A percentile compares a stretch with the other conserved stretches of the same genome.
These are phyloP conservation scores for Populus euphratica DNA, from an alignment of 345 rosid species.

Conservation along the genomic window DNA sequence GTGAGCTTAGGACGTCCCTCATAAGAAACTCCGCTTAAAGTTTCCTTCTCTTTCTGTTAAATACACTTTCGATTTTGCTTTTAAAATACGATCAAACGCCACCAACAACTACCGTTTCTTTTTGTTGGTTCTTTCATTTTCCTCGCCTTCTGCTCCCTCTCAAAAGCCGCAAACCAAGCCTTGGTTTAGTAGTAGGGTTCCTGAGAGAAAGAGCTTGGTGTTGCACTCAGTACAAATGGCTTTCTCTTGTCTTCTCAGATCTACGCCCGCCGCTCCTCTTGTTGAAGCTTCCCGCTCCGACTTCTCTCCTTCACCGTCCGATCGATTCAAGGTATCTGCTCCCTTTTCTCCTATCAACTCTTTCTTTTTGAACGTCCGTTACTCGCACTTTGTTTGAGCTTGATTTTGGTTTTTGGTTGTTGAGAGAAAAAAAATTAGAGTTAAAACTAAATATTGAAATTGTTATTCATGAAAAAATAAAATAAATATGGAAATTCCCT, in stretches of 20 bases:
- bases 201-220: neutral
- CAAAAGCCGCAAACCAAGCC: conserved; percentile 14
- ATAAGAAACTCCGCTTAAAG: conserved; percentile 33
- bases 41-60: neutral
- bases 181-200: conserved; percentile 27
- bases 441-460: neutral
- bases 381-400: neutral
- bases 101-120: neutral
- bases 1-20: neutral
- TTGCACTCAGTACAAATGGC: conserved; percentile 42
- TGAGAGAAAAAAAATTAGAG: neutral
- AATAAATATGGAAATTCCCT: neutral
- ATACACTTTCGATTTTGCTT: neutral
- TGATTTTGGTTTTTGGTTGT: neutral
- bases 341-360: neutral
- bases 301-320: conserved; percentile 35
- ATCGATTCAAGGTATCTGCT: conserved; percentile 54
- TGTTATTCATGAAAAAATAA: neutral
- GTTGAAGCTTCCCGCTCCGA: conserved; percentile 34
- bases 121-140: neutral
- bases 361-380: neutral
- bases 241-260: conserved; percentile 62
- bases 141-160: conserved; percentile 11
- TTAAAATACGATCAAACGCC: neutral
- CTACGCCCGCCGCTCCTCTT: conserved; percentile 41